Base-by-base conservation (phyloP, 2,329 filamentous ascomycete genomes). In the Colletotrichum sp. region DNA sequence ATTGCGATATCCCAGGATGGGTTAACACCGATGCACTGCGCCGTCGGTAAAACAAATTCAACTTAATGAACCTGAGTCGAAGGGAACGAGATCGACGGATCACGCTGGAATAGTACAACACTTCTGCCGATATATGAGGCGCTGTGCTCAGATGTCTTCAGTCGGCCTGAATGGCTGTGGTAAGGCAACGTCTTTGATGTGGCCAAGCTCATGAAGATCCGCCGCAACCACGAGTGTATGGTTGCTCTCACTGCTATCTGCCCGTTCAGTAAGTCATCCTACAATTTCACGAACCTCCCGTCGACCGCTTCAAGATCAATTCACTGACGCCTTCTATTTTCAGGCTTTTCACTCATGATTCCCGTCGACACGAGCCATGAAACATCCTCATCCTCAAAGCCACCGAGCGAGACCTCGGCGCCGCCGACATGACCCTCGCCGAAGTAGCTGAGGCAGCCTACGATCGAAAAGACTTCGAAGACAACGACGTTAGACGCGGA, bases 261-360 rank as follows among this genome's bases (percentile, higher is more conserved):
- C 87, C 93, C 93, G 3, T 95, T 95, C 83, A 95, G 91, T 93
- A 82, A 80, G 91, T 84, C 62, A 60, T 15, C 62, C 18, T 24
- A n/a, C 15, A 15, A 3, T 24, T 34, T 28, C 30, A 34, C 9
- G 6, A 3, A 24, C n/a, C 21, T 15, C 6, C 10, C 44, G 44
- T 52, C 44, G n/a, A 13, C n/a, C 0, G 1, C 10, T 21, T 9
- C 10, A 28, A 26, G 12, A 63, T 0, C 44, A 52, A 30, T 34
- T 63, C 21, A 55, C 44, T 63, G 39, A 13, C 44, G 4, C 7
- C 44, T 8, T 7, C 9, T 36, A 1, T 36, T 0, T 8, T 5
- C 78, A 92, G 91, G 95, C 86, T 95, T 95, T 85, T 93, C 93
- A 34, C 93, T 93, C 77, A 95, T 95, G 93, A 95, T 95, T 83